Conservation (phyloP, 768 basidiomycete genomes). For the Leccinum ochraceum region DNA sequence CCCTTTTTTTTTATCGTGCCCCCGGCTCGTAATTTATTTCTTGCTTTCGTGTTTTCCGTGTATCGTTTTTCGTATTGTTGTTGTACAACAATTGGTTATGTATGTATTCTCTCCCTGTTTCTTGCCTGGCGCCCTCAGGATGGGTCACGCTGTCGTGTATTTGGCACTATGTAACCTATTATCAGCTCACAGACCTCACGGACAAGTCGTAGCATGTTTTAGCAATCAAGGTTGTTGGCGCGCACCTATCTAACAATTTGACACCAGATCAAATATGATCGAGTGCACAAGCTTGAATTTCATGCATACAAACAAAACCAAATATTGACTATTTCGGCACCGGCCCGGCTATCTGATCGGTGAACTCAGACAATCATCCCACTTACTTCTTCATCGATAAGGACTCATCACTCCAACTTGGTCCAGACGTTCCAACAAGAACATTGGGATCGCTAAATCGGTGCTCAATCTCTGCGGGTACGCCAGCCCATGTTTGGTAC, state of each 20-base stretch:
- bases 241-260: background rate
- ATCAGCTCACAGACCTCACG: slow-evolving; percentile 8
- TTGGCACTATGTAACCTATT: slow-evolving; percentile 29
- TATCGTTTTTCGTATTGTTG: slow-evolving; percentile 23
- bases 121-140: slow-evolving; percentile 17
- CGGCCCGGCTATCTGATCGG: background rate
- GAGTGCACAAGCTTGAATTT: background rate
- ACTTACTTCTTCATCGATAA: background rate
- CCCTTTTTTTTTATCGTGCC: slow-evolving; percentile 14
- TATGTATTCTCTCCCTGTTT: slow-evolving; percentile 24
- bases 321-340: background rate
- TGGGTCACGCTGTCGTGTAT: slow-evolving; percentile 21
- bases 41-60: slow-evolving; percentile 27
- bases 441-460: background rate
- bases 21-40: slow-evolving; percentile 26
- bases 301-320: background rate
- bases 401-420: background rate
- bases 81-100: slow-evolving; percentile 21
- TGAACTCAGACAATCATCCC: background rate
- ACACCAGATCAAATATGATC: background rate
- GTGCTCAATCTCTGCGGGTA: background rate
- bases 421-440: background rate
- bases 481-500: background rate
- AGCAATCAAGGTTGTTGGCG: slow-evolving; percentile 3
- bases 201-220: slow-evolving; percentile 11